Evolutionary conservation across 768 basidiomycete species (phyloP).

Genomic region (Amanita exitialis): DNA sequence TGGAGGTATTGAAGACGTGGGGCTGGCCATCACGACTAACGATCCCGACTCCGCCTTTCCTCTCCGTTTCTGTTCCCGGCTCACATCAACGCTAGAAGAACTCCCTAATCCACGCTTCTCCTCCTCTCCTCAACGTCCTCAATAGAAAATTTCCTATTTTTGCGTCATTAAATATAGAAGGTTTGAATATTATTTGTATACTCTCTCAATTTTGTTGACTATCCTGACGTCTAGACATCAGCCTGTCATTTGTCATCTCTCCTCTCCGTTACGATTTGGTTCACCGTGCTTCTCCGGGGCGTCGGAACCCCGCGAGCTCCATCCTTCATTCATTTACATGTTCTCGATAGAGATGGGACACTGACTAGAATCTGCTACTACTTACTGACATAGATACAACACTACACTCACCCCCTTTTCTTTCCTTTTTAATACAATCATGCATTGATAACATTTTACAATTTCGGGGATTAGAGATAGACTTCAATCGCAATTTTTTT

Average conservation of each 20-base stretch:
- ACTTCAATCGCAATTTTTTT: too few species aligned
- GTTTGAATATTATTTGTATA: neutral
- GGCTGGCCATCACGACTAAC: neutral
- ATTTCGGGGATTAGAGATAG: too few species aligned
- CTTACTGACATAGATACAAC: too few species aligned
- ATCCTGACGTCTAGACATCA: neutral
- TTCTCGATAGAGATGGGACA: neutral
- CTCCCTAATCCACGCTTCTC: neutral
- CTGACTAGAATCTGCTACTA: too few species aligned
- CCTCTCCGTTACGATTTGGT: neutral
- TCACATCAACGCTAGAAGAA: neutral
- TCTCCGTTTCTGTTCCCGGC: neutral
- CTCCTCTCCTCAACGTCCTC: neutral
- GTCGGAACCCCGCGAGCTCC: neutral
- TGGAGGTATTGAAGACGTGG: conserved; percentile 10
- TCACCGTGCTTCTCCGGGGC: neutral
- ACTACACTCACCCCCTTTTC: too few species aligned
- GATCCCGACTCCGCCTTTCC: neutral
- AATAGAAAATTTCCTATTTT: neutral
- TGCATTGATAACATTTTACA: too few species aligned
- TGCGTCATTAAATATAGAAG: neutral
- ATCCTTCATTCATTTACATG: neutral
- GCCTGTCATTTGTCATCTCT: neutral
- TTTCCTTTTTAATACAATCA: too few species aligned
- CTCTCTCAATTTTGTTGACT: neutral